Percentiles rank a stretch among this genome's conserved stretches.
Evolutionary conservation across 345 rosid genomes (phyloP).

Genomic region (Stellera chamaejasme): DNA sequence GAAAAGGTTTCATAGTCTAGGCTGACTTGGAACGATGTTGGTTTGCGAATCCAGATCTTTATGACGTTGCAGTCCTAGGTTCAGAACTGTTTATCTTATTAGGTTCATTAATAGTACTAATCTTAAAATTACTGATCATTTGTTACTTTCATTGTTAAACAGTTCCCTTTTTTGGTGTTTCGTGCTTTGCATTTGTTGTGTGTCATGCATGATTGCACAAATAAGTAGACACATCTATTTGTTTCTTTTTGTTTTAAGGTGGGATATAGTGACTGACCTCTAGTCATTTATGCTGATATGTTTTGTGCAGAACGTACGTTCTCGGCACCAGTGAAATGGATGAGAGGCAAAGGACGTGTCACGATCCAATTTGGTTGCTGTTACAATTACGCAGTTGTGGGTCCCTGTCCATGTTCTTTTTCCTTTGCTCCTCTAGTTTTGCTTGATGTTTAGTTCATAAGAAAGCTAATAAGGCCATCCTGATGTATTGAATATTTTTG

Average conservation of each 20-base stretch:
- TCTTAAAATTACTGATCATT: not conserved
- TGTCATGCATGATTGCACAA: not conserved
- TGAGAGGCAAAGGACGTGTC: constrained; percentile 69
- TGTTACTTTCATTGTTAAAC: too few relatives aligned
- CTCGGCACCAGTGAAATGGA: constrained; percentile 60
- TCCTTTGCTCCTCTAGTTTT: not conserved
- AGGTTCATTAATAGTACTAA: not conserved
- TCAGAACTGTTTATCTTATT: not conserved
- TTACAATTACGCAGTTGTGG: constrained; percentile 46
- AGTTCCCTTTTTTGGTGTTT: too few relatives aligned
- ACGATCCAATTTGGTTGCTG: constrained; percentile 66
- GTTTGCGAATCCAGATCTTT: not conserved
- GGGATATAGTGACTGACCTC: not conserved
- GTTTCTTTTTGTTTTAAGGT: not conserved
- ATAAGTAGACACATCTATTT: not conserved
- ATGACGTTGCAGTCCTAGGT: not conserved
- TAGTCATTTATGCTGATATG: not conserved
- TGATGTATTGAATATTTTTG: not conserved
- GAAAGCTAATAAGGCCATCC: too few relatives aligned
- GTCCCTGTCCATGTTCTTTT: not conserved
- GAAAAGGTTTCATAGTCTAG: too few relatives aligned
- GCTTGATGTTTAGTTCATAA: not conserved
- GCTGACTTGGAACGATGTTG: not conserved
- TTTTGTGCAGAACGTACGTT: constrained; percentile 41
- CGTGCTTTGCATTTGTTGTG: not conserved